Evolutionary conservation across 352 stramenopile species (phyloP).

Genomic region (Phytophthora sojae): DNA sequence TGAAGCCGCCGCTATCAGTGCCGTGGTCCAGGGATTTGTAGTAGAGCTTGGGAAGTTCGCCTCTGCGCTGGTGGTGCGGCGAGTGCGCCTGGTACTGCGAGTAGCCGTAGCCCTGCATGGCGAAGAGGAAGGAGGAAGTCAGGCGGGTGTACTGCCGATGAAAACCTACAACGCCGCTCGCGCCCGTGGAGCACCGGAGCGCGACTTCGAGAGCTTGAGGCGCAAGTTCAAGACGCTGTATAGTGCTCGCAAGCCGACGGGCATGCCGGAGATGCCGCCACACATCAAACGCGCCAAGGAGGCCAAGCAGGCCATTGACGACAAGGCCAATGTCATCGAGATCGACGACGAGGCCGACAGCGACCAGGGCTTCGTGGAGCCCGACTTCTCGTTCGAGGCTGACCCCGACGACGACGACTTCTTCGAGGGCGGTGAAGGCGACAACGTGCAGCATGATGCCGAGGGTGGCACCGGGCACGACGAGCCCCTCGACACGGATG

Average conservation of each 20-base stretch:
- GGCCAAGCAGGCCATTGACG: background rate
- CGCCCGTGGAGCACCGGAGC: background rate
- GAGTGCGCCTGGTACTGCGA: no score
- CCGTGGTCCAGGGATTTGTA: no score
- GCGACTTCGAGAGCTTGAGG: background rate
- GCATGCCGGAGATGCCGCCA: background rate
- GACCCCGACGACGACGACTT: background rate
- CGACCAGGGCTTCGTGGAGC: background rate
- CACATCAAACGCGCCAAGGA: background rate
- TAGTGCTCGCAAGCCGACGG: background rate
- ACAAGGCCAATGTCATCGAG: background rate
- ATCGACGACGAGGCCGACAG: background rate
- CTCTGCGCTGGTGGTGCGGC: no score
- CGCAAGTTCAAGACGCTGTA: background rate
- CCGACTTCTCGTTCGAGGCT: conserved; percentile 1
- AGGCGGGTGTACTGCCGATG: no score
- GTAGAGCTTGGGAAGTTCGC: no score
- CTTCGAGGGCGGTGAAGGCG: background rate
- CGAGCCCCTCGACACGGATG: background rate
- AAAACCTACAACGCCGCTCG: background rate
- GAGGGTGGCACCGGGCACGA: background rate
- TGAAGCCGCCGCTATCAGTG: no score
- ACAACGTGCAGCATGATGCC: background rate
- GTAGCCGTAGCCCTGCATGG: no score
- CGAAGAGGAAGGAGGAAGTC: no score